A percentile compares a stretch with the other conserved stretches of the same genome.
Conservation (phyloP, 805 yeast species). For the Cyberlindnera mrakii region DNA sequence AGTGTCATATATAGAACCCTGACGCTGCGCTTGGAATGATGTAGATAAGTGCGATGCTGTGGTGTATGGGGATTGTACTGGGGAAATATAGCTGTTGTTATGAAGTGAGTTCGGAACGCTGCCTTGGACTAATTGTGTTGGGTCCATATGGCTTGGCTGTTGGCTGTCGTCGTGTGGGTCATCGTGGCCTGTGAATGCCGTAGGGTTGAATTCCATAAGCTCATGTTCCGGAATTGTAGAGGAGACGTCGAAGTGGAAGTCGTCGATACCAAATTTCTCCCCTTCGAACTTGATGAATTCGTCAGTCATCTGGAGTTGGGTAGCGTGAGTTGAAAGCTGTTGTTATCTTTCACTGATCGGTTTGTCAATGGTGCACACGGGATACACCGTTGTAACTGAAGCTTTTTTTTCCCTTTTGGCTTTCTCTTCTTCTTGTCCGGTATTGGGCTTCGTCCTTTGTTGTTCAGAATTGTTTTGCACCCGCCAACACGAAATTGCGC, state of each 20-base stretch:
- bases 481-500: no score
- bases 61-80: slow-evolving; percentile 20
- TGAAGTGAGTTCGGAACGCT: slow-evolving; percentile 5
- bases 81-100: slow-evolving; percentile 14
- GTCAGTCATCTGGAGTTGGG: slow-evolving; percentile 15
- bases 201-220: slow-evolving; percentile 18
- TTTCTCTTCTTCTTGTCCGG: no score
- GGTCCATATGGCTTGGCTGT: slow-evolving; percentile 4
- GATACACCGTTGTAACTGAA: not conserved
- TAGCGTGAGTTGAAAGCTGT: not conserved
- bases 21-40: slow-evolving; percentile 18
- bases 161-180: not conserved
- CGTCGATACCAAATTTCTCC: slow-evolving; percentile 18
- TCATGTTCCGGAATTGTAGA: slow-evolving; percentile 26
- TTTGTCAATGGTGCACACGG: not conserved
- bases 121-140: slow-evolving; percentile 4
- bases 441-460: no score
- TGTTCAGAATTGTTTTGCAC: no score
- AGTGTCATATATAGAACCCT: slow-evolving; percentile 20
- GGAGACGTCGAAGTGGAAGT: slow-evolving; percentile 20
- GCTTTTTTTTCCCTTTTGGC: no score
- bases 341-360: not conserved
- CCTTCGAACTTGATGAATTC: slow-evolving; percentile 20
- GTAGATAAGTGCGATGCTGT: slow-evolving; percentile 11
- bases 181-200: slow-evolving; percentile 10